These are phyloP conservation scores for Ceratocystis huliohia DNA, from an alignment of 2,329 filamentous ascomycete species.

Conservation along the genomic window DNA sequence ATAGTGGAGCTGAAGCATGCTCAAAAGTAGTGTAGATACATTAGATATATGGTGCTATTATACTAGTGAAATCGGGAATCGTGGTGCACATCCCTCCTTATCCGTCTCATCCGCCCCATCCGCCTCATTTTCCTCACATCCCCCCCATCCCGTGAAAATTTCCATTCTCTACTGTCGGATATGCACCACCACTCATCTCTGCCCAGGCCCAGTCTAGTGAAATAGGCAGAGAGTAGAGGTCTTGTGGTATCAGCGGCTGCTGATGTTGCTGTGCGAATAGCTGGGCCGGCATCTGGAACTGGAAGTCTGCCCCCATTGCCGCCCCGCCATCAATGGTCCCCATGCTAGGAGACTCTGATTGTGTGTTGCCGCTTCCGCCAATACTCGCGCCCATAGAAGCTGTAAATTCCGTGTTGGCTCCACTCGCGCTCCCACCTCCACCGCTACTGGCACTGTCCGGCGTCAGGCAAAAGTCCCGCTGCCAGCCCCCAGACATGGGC, in stretches of 20 bases:
- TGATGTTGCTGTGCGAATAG: conserved; percentile 31
- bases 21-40: not conserved
- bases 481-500: conserved; percentile 33
- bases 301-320: not conserved
- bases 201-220: conserved; percentile 81
- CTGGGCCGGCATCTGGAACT: not conserved
- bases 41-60: not conserved
- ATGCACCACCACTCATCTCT: conserved; percentile 53
- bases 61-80: not conserved
- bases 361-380: not conserved
- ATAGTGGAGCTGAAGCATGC: not conserved
- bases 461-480: conserved; percentile 32
- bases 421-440: not conserved
- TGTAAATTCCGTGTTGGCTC: conserved; percentile 11
- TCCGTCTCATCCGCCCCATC: not conserved
- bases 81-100: not conserved
- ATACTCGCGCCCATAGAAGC: conserved; percentile 22
- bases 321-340: not conserved
- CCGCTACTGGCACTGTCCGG: conserved; percentile 22
- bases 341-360: not conserved
- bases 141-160: conserved; percentile 31
- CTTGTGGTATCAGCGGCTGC: conserved; percentile 80
- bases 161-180: conserved; percentile 52
- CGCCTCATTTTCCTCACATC: not conserved
- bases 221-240: conserved; percentile 92